Conservation (phyloP, 306 rosid species). For the Ormosia emarginata region DNA sequence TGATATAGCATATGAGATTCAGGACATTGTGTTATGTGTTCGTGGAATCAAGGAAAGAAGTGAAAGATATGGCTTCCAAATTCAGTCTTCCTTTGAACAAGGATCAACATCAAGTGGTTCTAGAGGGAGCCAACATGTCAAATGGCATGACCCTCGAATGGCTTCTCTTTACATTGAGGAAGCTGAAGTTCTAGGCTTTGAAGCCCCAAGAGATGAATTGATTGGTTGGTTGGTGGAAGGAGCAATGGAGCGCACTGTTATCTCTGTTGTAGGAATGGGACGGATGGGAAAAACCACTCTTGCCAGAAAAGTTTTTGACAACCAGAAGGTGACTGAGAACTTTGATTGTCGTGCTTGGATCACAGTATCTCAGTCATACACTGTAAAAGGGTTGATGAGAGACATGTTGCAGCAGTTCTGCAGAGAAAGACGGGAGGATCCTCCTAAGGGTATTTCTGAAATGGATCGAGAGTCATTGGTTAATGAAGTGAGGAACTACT, state of each 20-base stretch:
- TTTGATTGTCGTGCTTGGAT: neutral
- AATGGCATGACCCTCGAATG: neutral
- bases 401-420: neutral
- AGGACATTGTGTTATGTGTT: neutral
- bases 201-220: neutral
- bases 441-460: neutral
- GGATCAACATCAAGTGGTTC: neutral
- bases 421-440: neutral
- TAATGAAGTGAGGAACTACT: neutral
- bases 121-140: no score
- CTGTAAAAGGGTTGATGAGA: neutral
- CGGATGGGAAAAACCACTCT: constrained; percentile 22
- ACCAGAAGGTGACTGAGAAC: neutral
- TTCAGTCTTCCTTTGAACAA: neutral
- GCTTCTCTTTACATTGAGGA: neutral
- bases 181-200: constrained; percentile 1
- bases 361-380: constrained; percentile 4
- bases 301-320: neutral
- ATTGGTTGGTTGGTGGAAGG: neutral
- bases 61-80: neutral
- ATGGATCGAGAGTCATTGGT: neutral
- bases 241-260: neutral
- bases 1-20: neutral
- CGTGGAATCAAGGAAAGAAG: neutral
- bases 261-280: neutral